Evolutionary conservation across 176 grass and related monocot genomes (phyloP), one percentile per base, ranked within the genome.

Genomic region (Luzula sylvatica): DNA sequence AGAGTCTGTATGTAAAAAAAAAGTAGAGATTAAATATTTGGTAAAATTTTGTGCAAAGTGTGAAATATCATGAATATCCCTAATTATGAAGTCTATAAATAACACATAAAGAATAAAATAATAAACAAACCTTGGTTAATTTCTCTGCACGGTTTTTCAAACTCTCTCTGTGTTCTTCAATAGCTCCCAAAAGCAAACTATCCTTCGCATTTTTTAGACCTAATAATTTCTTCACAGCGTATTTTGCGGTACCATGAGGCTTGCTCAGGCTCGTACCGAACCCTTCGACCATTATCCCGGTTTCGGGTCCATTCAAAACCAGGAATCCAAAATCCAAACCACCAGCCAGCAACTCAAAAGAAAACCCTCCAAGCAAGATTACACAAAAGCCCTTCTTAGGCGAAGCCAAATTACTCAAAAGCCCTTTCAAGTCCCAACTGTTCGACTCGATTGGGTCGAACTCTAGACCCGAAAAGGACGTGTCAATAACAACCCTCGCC

Each of bases 381-480:
- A 86, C 46, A 5, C 78, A 77, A 55, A 86, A 86, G 3, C 58
- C 74, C 35, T 78, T 62, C n/a, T 79, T 69, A 23, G 38, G 52
- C 23, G 18, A 42, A 56, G 73, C 50, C 32, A 70, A 21, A 49
- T 35, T 53, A 22, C 74, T 70, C 63, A 96, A 41, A 38, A 21
- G 61, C 56, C 14, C 46, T 61, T 86, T 58, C 78, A 98, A 54
- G 70, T 98, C 74, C 81, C 92, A 98, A 15, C 39, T 44, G 28
- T 20, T 75, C 46, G 72, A 75, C 7, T 60, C 75, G 42, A 72
- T 51, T 7, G 56, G 71, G 29, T 85, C 53, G 70, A 83, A 98
- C 61, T 98, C 92, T 46, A 98, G 67, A 23, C 92, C 92, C 24
- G 92, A 98, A 61, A 79, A 98, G 32, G 75, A 98, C 20, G 85